These are phyloP conservation scores for Microcos paniculata DNA, from an alignment of 345 rosid genomes.

Conservation along the genomic window DNA sequence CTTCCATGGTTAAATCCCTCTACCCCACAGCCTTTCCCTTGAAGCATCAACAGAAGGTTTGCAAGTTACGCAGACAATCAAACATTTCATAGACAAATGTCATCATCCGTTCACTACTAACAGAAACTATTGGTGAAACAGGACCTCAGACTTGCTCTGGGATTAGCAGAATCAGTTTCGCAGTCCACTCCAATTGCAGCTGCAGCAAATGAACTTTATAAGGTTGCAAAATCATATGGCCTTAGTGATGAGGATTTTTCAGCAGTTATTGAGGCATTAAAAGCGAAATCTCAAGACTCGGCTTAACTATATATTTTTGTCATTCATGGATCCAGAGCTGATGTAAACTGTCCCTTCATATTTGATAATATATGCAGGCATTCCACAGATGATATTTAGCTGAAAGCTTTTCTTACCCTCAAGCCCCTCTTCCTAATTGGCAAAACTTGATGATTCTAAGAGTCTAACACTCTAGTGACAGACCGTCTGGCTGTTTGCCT, in stretches of 20 bases:
- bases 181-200: slow-evolving; percentile 90
- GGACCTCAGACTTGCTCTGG: slow-evolving; percentile 89
- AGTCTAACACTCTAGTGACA: too few relatives aligned
- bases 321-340: background rate
- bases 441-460: too few relatives aligned
- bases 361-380: background rate
- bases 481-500: too few relatives aligned
- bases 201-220: slow-evolving; percentile 82
- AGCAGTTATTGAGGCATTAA: slow-evolving; percentile 85
- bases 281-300: slow-evolving; percentile 39
- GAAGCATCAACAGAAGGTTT: slow-evolving; percentile 96
- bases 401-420: background rate
- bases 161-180: slow-evolving; percentile 87
- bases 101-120: background rate
- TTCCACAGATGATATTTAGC: background rate
- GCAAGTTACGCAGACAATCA: slow-evolving; percentile 12
- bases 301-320: background rate
- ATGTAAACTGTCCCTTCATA: background rate
- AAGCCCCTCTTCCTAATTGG: too few relatives aligned
- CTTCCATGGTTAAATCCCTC: slow-evolving; percentile 71
- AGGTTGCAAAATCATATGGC: slow-evolving; percentile 82
- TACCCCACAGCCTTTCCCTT: slow-evolving; percentile 90
- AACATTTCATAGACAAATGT: background rate
- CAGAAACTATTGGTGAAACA: slow-evolving; percentile 36
- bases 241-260: slow-evolving; percentile 86